Evolutionary conservation across 2,329 filamentous ascomycete species (phyloP), one percentile per base, ranked within the genome.

Genomic region (Ophiocordyceps australis): DNA sequence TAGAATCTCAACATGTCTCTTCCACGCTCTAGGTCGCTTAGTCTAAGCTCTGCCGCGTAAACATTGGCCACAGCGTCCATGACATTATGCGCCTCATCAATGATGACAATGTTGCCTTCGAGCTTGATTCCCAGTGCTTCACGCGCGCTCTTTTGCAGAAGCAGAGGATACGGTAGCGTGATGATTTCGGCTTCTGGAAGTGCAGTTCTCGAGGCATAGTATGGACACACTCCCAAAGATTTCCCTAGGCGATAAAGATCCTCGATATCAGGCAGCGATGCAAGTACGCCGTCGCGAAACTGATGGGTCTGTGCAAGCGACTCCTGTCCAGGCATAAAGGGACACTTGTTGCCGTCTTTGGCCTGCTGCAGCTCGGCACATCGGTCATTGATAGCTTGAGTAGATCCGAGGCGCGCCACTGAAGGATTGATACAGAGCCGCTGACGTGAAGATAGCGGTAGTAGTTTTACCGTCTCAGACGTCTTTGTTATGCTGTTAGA

Each of bases 11-110:
- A 59, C 50, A 92, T 83, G 25, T 63, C 62, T 27, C 80, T 66
- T 3, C 77, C 80, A 30, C 65, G 63, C 25, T 68, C 68, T 12
- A 95, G 55, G 33, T 94, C 83, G 15, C 56, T 55, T 4, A 92
- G 55, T 3, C 68, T 69, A 13, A 95, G 63, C 19, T 78, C 70
- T 0, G 81, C 70, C 0, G 85, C 85, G 45, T 94, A 74, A 18
- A 93, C 89, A 23, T 74, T 76, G 11, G 81, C 69, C 23, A 98
- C 81, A 0, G 86, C 83, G 46, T 94, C 85, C 76, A 94, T 93
- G 27, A 98, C 67, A 42, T 98, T 98, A 46, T 98, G 89, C 0
- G 89, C 89, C 55, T 98, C 89, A 38, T 98, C 89, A 24, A 98
- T 80, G 15, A 98, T 78, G n/a, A 98, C 73, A 1, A 98, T 62